Conservation (phyloP, 176 grass and related monocot genomes). For the Paspalum notatum region DNA sequence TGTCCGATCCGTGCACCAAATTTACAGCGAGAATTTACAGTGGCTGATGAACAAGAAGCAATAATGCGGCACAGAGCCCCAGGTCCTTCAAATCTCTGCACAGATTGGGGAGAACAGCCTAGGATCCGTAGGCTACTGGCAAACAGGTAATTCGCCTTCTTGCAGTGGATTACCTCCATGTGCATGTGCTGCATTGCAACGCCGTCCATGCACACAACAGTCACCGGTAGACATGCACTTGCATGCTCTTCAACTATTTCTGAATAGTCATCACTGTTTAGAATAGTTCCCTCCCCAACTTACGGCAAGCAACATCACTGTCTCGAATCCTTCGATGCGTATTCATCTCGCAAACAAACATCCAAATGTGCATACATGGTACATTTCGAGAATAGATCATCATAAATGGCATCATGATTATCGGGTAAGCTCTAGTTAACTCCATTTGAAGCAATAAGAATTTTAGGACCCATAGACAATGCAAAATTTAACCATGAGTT, state of each 20-base stretch:
- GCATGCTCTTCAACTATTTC: constrained; percentile 15
- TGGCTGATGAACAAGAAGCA: constrained; percentile 15
- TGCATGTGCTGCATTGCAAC: constrained; percentile 26
- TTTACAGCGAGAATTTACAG: constrained; percentile 21
- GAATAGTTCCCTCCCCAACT: neutral
- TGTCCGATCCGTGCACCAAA: neutral
- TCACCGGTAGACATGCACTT: neutral
- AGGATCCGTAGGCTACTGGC: constrained; percentile 31
- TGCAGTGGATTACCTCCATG: constrained; percentile 28
- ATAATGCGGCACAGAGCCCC: constrained; percentile 38
- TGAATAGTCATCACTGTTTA: neutral
- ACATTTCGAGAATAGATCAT: neutral
- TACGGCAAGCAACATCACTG: neutral
- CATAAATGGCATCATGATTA: neutral
- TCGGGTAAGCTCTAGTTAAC: neutral
- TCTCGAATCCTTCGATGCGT: neutral
- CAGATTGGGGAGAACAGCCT: constrained; percentile 5
- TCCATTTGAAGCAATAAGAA: neutral
- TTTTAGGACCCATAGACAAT: neutral
- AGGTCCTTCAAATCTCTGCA: constrained; percentile 29
- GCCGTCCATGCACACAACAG: neutral
- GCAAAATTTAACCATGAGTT: neutral
- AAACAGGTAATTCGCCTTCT: constrained; percentile 14
- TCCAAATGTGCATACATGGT: neutral
- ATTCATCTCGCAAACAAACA: neutral